These are phyloP conservation scores for Claviceps sp. DNA, from an alignment of 2,329 filamentous ascomycete species.

Conservation along the genomic window DNA sequence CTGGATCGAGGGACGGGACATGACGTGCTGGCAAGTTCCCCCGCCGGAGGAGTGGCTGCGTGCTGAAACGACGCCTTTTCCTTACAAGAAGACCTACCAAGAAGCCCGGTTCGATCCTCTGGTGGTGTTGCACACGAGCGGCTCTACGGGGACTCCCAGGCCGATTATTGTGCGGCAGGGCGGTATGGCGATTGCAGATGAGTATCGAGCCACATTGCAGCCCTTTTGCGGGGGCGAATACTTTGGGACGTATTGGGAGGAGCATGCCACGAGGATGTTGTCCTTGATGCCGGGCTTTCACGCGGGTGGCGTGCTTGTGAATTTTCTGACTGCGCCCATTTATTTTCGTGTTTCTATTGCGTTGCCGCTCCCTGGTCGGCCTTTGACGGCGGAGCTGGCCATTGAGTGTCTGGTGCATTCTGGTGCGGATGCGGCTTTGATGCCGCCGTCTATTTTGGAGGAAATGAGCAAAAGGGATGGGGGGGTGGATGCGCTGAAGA, in stretches of 20 bases:
- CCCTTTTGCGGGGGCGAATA: constrained; percentile 1
- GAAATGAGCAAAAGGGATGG: constrained; percentile 24
- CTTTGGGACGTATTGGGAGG: not conserved
- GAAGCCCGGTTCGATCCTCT: constrained; percentile 6
- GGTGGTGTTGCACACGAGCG: constrained; percentile 7
- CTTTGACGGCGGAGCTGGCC: constrained; percentile 21
- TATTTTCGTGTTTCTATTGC: constrained; percentile 16
- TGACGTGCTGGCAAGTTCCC: constrained; percentile 23
- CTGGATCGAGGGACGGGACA: constrained; percentile 12
- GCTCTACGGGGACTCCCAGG: constrained; percentile 7
- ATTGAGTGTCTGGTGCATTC: constrained; percentile 17
- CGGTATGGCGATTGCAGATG: constrained; percentile 22
- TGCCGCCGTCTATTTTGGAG: constrained; percentile 28
- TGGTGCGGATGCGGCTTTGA: constrained; percentile 14
- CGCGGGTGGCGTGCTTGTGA: constrained; percentile 16
- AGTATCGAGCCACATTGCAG: constrained; percentile 12
- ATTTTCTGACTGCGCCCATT: constrained; percentile 12
- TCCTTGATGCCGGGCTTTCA: constrained; percentile 25
- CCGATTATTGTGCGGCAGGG: constrained; percentile 28
- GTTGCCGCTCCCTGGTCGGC: constrained; percentile 18
- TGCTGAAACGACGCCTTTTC: constrained; percentile 14
- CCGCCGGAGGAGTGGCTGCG: constrained; percentile 23
- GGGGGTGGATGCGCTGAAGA: constrained; percentile 17
- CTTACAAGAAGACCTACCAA: constrained; percentile 6
- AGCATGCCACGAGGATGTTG: constrained; percentile 3